Evolutionary conservation across 257 asterid species (phyloP), one percentile per base, ranked within the genome.

Genomic region (Schizonepeta tenuifolia): DNA sequence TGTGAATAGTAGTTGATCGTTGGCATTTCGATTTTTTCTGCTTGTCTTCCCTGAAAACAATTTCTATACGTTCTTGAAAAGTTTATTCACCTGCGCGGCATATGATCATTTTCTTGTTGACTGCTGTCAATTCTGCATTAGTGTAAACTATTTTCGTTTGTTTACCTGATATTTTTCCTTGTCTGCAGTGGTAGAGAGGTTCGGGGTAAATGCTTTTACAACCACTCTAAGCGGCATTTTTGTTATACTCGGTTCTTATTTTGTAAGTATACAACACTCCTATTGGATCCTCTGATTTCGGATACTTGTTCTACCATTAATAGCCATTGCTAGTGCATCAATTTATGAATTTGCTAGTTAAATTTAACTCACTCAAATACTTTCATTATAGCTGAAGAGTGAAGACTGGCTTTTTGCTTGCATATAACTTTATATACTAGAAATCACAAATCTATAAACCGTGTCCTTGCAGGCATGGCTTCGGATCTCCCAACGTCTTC

Each of bases 381-480:
- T 31, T 31, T 31, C 36, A 4, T 31, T 24, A 59, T 43, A 47
- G 17, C 8, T 47, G 9, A 47, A 14, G 9, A 14, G 2, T 47
- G 9, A 47, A 14, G 9, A 14, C 6, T 67, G 21, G 18, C n/a
- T 10, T 24, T 13, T 26, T 26, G 4, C 40, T 26, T 57, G 4
- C 64, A n/a, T n/a, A n/a, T n/a, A n/a, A n/a, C n/a, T n/a, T n/a
- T n/a, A n/a, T n/a, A n/a, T n/a, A n/a, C n/a, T n/a, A n/a, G n/a
- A n/a, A 38, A 38, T 38, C 11, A 38, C 11, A 38, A 38, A 8
- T 38, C 9, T 59, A 35, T 65, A 18, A 31, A 41, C 43, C 14
- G 40, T 70, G 56, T 53, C 22, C 69, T 46, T 82, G 81, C 92
- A 88, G 97, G 78, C 95, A n/a, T 93, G 97, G 98, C 93, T 90